A percentile compares a stretch with the other conserved stretches of the same genome.
Conservation (phyloP, 768 basidiomycete genomes). For the Candolleomyces aberdarensis region DNA sequence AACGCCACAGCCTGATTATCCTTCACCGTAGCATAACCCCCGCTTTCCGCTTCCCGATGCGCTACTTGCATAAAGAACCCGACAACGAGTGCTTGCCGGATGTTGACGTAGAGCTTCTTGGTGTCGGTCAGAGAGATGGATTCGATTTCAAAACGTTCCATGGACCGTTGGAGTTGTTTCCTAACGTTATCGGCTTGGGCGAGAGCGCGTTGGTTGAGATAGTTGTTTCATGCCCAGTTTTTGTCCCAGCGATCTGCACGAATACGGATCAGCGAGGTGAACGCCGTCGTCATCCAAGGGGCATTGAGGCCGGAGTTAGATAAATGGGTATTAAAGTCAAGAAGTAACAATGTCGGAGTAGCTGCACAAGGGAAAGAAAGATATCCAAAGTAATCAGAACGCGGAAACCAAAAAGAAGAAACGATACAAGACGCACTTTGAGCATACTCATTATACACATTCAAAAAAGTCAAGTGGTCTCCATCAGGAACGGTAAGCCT, state of each 20-base stretch:
- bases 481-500: slow-evolving; percentile 87
- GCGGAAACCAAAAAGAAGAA: background rate
- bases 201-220: slow-evolving; percentile 78
- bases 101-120: slow-evolving; percentile 65
- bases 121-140: slow-evolving; percentile 67
- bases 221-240: slow-evolving; percentile 91
- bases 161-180: slow-evolving; percentile 79
- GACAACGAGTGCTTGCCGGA: slow-evolving; percentile 80
- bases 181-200: slow-evolving; percentile 93
- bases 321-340: too few relatives aligned
- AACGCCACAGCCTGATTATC: slow-evolving; percentile 85
- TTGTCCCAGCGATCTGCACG: slow-evolving; percentile 65
- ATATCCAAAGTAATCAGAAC: background rate
- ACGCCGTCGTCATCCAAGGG: too few relatives aligned
- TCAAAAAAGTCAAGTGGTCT: slow-evolving; percentile 93
- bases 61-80: slow-evolving; percentile 99
- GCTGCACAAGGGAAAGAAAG: too few relatives aligned
- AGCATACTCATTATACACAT: slow-evolving; percentile 92
- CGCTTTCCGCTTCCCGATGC: slow-evolving; percentile 90
- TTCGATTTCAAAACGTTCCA: slow-evolving; percentile 88
- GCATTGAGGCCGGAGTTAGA: too few relatives aligned
- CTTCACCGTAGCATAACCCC: slow-evolving; percentile 86
- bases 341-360: too few relatives aligned
- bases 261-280: too few relatives aligned
- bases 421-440: slow-evolving; percentile 50